phyloP scores from a whole-genome alignment of 192 early-diverging fungal species.

The Pilaira anomala region DNA sequence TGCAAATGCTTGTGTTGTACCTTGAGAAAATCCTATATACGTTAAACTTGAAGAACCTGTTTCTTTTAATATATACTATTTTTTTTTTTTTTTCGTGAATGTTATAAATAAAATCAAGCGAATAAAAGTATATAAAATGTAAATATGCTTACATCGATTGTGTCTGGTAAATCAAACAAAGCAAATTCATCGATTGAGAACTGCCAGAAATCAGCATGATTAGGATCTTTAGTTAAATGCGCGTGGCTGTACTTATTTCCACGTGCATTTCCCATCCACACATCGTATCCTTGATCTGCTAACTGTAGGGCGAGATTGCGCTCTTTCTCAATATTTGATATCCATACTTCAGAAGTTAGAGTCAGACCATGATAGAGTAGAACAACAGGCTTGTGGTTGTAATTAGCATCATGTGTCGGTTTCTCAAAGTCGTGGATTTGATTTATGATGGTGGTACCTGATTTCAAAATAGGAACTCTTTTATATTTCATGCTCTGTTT shows the following conservation, averaged over 20 bases:
- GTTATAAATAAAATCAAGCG: no score
- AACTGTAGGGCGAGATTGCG: slow-evolving; percentile 78
- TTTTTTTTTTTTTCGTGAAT: not conserved
- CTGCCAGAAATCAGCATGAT: slow-evolving; percentile 82
- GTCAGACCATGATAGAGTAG: slow-evolving; percentile 93
- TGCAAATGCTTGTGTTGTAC: slow-evolving; percentile 85
- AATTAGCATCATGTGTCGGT: not conserved
- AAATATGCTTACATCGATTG: slow-evolving; percentile 60
- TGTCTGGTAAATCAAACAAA: slow-evolving; percentile 80
- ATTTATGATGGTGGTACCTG: slow-evolving; percentile 21
- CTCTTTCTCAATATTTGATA: slow-evolving; percentile 75
- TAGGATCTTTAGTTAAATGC: slow-evolving; percentile 63
- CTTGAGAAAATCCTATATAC: slow-evolving; percentile 96
- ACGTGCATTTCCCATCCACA: slow-evolving; percentile 96
- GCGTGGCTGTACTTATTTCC: slow-evolving; percentile 95
- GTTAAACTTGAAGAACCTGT: slow-evolving; percentile 75
- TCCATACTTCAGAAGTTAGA: slow-evolving; percentile 91
- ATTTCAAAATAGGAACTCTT: no score
- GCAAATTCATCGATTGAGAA: slow-evolving; percentile 94
- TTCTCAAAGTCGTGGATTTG: slow-evolving; percentile 10
- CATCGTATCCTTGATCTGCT: slow-evolving; percentile 88
- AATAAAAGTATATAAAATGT: no score
- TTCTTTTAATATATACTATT: slow-evolving; percentile 72
- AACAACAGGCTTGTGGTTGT: slow-evolving; percentile 70
- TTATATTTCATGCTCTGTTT: slow-evolving; percentile 1